These are phyloP conservation scores for Globisporangium cederbergense DNA, from an alignment of 352 stramenopile species.

Conservation along the genomic window DNA sequence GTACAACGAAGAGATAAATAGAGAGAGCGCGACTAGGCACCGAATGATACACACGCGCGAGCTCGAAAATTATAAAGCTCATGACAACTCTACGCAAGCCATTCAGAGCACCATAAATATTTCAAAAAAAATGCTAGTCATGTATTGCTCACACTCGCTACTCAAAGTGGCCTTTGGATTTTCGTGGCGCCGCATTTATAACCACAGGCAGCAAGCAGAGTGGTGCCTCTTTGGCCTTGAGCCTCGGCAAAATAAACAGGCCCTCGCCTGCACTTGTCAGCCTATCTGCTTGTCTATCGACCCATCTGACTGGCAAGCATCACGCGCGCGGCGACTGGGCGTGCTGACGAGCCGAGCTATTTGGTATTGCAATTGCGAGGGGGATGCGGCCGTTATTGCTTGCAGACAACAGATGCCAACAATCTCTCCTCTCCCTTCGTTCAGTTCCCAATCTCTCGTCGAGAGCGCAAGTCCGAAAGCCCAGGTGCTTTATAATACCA, in stretches of 20 bases:
- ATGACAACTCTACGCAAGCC: not conserved
- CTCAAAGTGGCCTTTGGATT: not conserved
- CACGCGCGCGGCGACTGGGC: not conserved
- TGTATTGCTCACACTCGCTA: not conserved
- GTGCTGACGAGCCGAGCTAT: too few relatives aligned
- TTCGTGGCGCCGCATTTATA: not conserved
- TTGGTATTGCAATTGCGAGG: too few relatives aligned
- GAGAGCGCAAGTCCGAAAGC: not conserved
- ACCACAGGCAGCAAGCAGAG: not conserved
- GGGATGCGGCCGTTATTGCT: too few relatives aligned
- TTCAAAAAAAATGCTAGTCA: not conserved
- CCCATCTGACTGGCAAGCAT: not conserved
- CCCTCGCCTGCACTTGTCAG: not conserved
- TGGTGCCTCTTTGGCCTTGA: too few relatives aligned
- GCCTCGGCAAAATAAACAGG: not conserved
- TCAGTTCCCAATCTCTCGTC: not conserved
- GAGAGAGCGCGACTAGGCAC: not conserved
- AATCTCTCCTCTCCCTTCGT: not conserved
- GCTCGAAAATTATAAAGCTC: not conserved
- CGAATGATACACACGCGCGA: not conserved
- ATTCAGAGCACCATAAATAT: not conserved
- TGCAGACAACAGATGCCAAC: not conserved
- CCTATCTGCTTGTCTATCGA: not conserved
- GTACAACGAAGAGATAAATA: not conserved
- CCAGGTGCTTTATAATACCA: not conserved